phyloP scores from a whole-genome alignment of 345 rosid genomes.

The Pelargonium nanum region DNA sequence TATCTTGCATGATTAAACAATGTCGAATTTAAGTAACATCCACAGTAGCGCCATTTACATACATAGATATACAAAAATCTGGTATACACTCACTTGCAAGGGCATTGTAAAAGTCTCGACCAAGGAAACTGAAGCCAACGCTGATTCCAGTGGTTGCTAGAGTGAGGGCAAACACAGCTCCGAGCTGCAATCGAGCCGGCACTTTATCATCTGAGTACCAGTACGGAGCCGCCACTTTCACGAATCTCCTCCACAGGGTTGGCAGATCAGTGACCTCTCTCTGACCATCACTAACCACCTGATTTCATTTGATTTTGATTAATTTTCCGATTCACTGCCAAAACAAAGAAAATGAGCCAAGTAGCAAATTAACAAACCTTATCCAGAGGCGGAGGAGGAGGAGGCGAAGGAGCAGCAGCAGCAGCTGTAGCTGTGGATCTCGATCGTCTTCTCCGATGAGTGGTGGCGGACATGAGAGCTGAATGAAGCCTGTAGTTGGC shows the following conservation, averaged over 20 bases:
- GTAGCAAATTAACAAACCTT: neutral
- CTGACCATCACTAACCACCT: neutral
- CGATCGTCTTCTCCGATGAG: neutral
- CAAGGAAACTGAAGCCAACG: constrained; percentile 92
- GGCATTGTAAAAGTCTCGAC: constrained; percentile 95
- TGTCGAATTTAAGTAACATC: constrained; percentile 5
- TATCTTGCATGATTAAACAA: constrained; percentile 31
- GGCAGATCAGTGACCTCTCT: neutral
- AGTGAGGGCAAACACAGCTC: constrained; percentile 77
- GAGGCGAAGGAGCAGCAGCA: neutral
- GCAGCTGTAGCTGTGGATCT: neutral
- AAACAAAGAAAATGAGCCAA: neutral
- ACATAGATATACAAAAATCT: neutral
- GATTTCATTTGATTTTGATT: too few species aligned
- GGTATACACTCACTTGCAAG: constrained; percentile 49
- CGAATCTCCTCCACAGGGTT: constrained; percentile 48
- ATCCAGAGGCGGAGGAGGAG: neutral
- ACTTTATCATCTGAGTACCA: constrained; percentile 77
- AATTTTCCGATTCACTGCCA: neutral
- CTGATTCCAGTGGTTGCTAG: constrained; percentile 87
- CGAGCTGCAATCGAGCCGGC: constrained; percentile 75
- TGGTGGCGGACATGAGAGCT: neutral
- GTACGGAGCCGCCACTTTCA: constrained; percentile 89
- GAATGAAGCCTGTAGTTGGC: too few species aligned
- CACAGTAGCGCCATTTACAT: neutral